Base-by-base conservation (phyloP, 495 filamentous ascomycete genomes). In the Elasticomyces elasticus region DNA sequence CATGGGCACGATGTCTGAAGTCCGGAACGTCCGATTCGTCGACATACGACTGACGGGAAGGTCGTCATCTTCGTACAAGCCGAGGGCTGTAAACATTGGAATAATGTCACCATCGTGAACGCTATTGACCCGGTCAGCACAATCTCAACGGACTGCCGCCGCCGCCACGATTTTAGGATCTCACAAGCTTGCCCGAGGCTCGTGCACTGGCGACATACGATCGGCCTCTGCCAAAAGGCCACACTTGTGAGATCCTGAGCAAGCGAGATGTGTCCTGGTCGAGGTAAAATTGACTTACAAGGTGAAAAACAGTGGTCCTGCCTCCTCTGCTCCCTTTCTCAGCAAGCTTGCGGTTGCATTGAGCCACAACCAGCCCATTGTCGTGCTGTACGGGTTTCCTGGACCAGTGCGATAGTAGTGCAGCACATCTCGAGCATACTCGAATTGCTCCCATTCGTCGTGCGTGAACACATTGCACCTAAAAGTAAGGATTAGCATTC, bases 301-400 rank as follows among this genome's bases (percentile, higher is more conserved):
- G 60, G 74, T 80, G 49, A 80, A 75, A 59, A 76, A 82, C 23
- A 80, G 53, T 9, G 69, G 66, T 1, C 79, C 78, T 41, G 66
- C 72, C 28, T 62, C 54, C 20, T 59, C 54, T 2, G 75, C 73
- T 0, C 79, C 79, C 31, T 70, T 53, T 10, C 59, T 55, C 47
- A 83, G 64, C 30, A 83, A 63, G 46, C 69, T 65, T 13, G 72
- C 64, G 1, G 79, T 81, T 13, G 79, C 76, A 66, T 83, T 80
- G 52, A 83, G 54, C 79, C 79, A 83, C 15, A 83, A 65, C 74
- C 73, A 81, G 9, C 79, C 79, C 76, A 82, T 80, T 0, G 71
- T 68, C 13, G 67, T 70, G n/a, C 72, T 75, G 54, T 76, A 81
- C 30, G 67, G 68, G 45, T 76, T 82, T 10, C 79, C 79, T 19